phyloP scores from a whole-genome alignment of 1,139 yeast species.

The Yamadazyma conglobata region DNA sequence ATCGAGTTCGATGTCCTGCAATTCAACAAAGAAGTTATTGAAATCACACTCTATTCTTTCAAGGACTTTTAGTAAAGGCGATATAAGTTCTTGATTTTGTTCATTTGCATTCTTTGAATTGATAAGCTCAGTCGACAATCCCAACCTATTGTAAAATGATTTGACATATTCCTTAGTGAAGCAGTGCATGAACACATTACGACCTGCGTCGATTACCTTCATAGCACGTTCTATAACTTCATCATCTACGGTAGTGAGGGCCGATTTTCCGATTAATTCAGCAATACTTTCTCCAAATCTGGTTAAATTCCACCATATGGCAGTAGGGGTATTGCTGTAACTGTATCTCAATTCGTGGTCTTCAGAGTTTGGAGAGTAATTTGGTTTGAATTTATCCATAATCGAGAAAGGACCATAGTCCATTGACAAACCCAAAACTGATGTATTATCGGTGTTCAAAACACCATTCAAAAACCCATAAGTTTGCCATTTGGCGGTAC shows the following conservation, averaged over 20 bases:
- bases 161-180: conserved; percentile 60
- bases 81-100: conserved; percentile 47
- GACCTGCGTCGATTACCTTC: conserved; percentile 57
- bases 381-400: conserved; percentile 78
- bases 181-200: conserved; percentile 60
- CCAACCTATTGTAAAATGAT: conserved; percentile 66
- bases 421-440: conserved; percentile 78
- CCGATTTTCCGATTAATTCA: conserved; percentile 46
- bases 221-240: conserved; percentile 60
- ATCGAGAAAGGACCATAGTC: conserved; percentile 96
- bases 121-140: conserved; percentile 44
- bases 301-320: conserved; percentile 92
- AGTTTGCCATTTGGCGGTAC: conserved; percentile 84
- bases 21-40: conserved; percentile 66
- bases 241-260: conserved; percentile 46
- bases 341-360: conserved; percentile 72
- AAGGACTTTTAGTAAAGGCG: conserved; percentile 63
- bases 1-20: conserved; percentile 44
- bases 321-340: conserved; percentile 75
- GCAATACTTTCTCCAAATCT: conserved; percentile 83
- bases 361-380: conserved; percentile 87
- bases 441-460: conserved; percentile 89
- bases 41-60: conserved; percentile 67
- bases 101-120: conserved; percentile 32
- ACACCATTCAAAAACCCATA: conserved; percentile 95